A percentile compares a stretch with the other conserved stretches of the same genome.
phyloP scores from a whole-genome alignment of 257 asterid genomes.

The Solanum medicagineum region DNA sequence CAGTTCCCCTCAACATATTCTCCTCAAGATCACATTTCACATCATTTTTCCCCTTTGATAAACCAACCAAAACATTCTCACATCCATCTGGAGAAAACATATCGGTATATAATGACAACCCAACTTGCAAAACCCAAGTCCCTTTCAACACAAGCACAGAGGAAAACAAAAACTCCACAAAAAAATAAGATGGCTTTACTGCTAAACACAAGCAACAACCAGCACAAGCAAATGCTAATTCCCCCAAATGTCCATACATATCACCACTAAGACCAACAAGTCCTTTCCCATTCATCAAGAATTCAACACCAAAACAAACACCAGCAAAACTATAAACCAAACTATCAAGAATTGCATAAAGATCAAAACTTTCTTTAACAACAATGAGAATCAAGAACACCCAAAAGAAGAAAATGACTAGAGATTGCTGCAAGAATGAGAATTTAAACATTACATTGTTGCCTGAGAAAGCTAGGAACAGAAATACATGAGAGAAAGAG shows the following conservation, averaged over 20 bases:
- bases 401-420: slow-evolving; percentile 55
- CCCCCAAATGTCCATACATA: slow-evolving; percentile 38
- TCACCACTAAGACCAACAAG: slow-evolving; percentile 43
- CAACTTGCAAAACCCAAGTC: slow-evolving; percentile 77
- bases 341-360: slow-evolving; percentile 38
- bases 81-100: slow-evolving; percentile 53
- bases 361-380: slow-evolving; percentile 45
- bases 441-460: slow-evolving; percentile 38
- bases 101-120: slow-evolving; percentile 61
- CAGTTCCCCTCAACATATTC: slow-evolving; percentile 57
- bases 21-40: slow-evolving; percentile 63
- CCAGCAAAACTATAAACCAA: slow-evolving; percentile 39
- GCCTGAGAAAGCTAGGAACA: slow-evolving; percentile 46
- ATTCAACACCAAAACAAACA: slow-evolving; percentile 45
- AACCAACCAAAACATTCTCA: slow-evolving; percentile 20
- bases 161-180: slow-evolving; percentile 53
- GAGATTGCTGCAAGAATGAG: slow-evolving; percentile 60
- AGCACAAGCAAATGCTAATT: slow-evolving; percentile 39
- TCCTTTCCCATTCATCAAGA: slow-evolving; percentile 49
- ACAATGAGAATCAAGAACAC: slow-evolving; percentile 35
- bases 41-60: slow-evolving; percentile 29
- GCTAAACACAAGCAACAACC: slow-evolving; percentile 53
- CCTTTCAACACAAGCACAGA: slow-evolving; percentile 63
- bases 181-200: slow-evolving; percentile 39
- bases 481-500: slow-evolving; percentile 38